These are phyloP conservation scores for Aspergillus pseudotamarii DNA, from an alignment of 2,329 filamentous ascomycete species.

Conservation along the genomic window DNA sequence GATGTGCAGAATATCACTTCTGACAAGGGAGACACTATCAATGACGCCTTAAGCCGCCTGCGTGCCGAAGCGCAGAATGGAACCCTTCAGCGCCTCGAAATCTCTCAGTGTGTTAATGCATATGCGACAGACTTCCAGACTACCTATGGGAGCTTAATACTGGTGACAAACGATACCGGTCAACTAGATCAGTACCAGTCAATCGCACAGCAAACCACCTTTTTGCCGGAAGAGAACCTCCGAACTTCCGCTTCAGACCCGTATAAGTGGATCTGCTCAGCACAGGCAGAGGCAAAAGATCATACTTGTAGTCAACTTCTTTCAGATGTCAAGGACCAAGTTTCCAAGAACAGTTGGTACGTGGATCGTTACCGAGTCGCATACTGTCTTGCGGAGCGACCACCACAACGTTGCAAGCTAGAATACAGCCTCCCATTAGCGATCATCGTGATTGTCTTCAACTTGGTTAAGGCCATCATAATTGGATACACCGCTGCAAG, in stretches of 20 bases:
- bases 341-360: background rate
- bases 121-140: conserved; percentile 21
- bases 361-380: conserved; percentile 4
- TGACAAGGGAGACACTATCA: background rate
- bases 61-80: conserved; percentile 6
- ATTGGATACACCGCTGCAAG: background rate
- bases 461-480: conserved; percentile 18
- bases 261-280: conserved; percentile 9
- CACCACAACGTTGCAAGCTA: conserved; percentile 23
- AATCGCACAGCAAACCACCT: background rate
- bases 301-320: background rate
- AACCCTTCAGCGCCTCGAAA: conserved; percentile 6
- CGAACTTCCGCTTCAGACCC: background rate
- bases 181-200: background rate
- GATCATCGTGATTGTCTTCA: conserved; percentile 24
- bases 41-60: background rate
- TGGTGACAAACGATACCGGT: conserved; percentile 7
- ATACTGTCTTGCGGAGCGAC: conserved; percentile 17
- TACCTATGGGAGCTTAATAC: conserved; percentile 16
- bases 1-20: background rate
- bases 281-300: background rate
- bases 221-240: background rate
- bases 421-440: conserved; percentile 20
- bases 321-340: background rate
- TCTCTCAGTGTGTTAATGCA: conserved; percentile 15